Evolutionary conservation across 177 flowering plant species (phyloP), one percentile per base, ranked within the genome.

Genomic region (Vitis hybrid): DNA sequence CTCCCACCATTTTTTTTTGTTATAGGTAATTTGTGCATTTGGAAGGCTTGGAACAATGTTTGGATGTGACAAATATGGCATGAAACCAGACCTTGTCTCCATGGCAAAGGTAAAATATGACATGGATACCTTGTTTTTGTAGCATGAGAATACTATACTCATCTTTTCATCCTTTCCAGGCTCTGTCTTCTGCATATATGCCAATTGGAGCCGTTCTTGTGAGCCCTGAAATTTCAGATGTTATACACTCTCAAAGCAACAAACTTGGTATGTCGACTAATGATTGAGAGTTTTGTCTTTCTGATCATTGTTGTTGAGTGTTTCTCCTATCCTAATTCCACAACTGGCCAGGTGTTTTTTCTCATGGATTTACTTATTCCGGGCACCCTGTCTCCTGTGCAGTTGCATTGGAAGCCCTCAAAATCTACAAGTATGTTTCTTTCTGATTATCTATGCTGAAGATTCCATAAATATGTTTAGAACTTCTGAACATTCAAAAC

Each of bases 331-430:
- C 39, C 39, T 34, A 70, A 71, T 51, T 70, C 66, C 51, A 55
- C 30, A 51, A 48, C 75, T 2, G 39, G 6, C 52, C 82, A 95
- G 99, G 99, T 71, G 2, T 87, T 18, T 93, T 95, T 74, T 84
- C 94, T 62, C 99, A 95, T 80, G 98, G 99, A 72, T 95, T 95
- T 75, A 95, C 99, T 14, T 95, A 95, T 78, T 91, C 99, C 64
- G 98, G 99, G 66, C 99, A 95, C 71, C 99, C 99, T 6, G 99
- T 93, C 7, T 63, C 98, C 32, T 95, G 99, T 82, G 97, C 99
- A 3, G 99, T 95, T 78, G 98, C 98, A 58, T 66, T 91, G 68
- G 98, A 95, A 84, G 77, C 99, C 18, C 76, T 95, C 68, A 95
- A 90, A 82, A 84, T 93, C 48, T 95, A 93, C 82, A 90, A 91